A percentile compares a stretch with the other conserved stretches of the same genome.
phyloP scores from a whole-genome alignment of 176 grass and related monocot species.

The Oryza punctata region DNA sequence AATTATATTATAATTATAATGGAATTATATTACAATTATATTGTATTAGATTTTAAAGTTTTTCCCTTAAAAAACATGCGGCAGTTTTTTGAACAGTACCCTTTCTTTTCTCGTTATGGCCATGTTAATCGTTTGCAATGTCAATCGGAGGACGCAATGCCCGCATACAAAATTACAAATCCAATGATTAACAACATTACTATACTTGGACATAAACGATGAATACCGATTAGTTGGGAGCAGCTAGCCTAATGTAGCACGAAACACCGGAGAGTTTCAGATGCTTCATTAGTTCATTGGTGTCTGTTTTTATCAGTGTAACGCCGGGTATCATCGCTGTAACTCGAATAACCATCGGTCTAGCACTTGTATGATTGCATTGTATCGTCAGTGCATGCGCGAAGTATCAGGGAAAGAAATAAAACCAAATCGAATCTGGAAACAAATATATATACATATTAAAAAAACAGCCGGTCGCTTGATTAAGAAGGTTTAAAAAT shows the following conservation, averaged over 20 bases:
- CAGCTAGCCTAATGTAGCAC: background rate
- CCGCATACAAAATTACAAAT: constrained; percentile 8
- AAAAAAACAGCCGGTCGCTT: too few relatives aligned
- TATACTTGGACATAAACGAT: background rate
- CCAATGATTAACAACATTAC: background rate
- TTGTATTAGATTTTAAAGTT: too few relatives aligned
- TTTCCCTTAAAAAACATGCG: too few relatives aligned
- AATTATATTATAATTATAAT: too few relatives aligned
- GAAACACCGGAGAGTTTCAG: background rate
- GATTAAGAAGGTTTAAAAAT: too few relatives aligned
- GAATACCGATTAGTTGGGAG: background rate
- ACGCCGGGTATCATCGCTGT: too few relatives aligned
- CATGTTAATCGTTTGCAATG: background rate
- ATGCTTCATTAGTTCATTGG: background rate
- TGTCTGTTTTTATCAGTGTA: background rate
- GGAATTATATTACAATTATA: too few relatives aligned
- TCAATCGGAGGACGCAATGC: background rate
- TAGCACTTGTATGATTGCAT: too few relatives aligned
- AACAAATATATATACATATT: too few relatives aligned
- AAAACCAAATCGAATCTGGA: background rate
- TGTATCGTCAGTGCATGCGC: background rate
- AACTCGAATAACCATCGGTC: too few relatives aligned
- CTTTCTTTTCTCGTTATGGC: background rate
- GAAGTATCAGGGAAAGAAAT: background rate
- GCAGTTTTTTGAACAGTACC: too few relatives aligned